phyloP scores from a whole-genome alignment of 352 stramenopile genomes.

The Globisporangium emineosum region DNA sequence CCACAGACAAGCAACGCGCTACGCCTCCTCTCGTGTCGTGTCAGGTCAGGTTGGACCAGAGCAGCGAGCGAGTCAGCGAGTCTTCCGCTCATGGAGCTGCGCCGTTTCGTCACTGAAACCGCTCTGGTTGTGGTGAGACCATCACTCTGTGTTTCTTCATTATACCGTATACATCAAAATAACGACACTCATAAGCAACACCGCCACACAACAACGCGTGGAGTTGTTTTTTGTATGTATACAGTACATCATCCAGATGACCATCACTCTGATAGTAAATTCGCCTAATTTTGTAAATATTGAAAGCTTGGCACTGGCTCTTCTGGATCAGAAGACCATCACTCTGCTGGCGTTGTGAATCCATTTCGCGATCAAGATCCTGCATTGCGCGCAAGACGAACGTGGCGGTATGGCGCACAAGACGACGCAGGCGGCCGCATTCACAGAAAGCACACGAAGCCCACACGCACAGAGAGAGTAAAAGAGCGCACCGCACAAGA shows the following conservation, averaged over 20 bases:
- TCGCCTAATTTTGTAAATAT: neutral
- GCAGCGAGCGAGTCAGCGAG: too few relatives aligned
- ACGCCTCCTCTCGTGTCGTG: neutral
- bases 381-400: neutral
- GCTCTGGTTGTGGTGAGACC: neutral
- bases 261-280: neutral
- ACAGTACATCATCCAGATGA: neutral
- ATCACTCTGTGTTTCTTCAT: constrained; percentile 7
- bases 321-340: constrained; percentile 8
- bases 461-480: neutral
- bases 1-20: too few relatives aligned
- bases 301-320: neutral
- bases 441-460: neutral
- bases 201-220: too few relatives aligned
- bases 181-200: too few relatives aligned
- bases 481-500: neutral
- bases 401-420: neutral
- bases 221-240: too few relatives aligned
- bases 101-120: too few relatives aligned
- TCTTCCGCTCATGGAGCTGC: too few relatives aligned
- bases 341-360: neutral
- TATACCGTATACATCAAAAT: too few relatives aligned
- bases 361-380: neutral
- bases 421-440: neutral
- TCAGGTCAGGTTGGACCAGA: too few relatives aligned